Conservation (phyloP, 2,329 filamentous ascomycete species). For the Lecanicillium sp. region DNA sequence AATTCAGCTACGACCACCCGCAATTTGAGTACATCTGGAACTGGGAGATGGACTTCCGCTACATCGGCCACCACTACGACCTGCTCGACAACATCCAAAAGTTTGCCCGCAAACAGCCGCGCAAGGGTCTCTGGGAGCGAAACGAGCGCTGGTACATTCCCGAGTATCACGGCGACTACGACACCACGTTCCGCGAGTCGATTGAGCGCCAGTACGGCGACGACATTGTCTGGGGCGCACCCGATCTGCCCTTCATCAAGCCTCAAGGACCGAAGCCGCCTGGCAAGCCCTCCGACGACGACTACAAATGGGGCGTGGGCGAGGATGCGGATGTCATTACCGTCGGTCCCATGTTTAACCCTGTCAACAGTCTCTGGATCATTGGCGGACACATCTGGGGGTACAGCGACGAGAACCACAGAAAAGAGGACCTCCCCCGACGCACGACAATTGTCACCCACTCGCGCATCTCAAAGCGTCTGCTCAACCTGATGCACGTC, state of each 20-base stretch:
- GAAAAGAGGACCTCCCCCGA: constrained; percentile 55
- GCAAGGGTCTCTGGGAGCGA: constrained; percentile 68
- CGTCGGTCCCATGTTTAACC: constrained; percentile 75
- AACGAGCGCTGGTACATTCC: constrained; percentile 70
- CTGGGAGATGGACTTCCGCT: constrained; percentile 78
- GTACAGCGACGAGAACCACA: constrained; percentile 48
- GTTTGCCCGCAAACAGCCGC: constrained; percentile 62
- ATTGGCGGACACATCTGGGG: constrained; percentile 63
- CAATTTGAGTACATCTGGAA: constrained; percentile 83
- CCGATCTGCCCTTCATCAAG: constrained; percentile 51
- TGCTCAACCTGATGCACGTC: constrained; percentile 71
- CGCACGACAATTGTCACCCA: constrained; percentile 75
- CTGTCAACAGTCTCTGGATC: constrained; percentile 66
- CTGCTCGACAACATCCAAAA: constrained; percentile 59
- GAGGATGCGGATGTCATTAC: constrained; percentile 70
- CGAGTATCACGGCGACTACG: constrained; percentile 59
- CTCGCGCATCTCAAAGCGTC: constrained; percentile 62
- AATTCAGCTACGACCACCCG: constrained; percentile 68
- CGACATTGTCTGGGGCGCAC: constrained; percentile 61
- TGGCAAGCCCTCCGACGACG: constrained; percentile 50
- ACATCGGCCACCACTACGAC: constrained; percentile 77
- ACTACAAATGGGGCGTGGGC: constrained; percentile 70
- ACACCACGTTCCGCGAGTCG: constrained; percentile 58
- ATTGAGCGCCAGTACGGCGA: constrained; percentile 50
- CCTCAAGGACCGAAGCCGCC: constrained; percentile 61